These are phyloP conservation scores for Earliella scabrosa DNA, from an alignment of 1,284 basidiomycete genomes.

Conservation along the genomic window DNA sequence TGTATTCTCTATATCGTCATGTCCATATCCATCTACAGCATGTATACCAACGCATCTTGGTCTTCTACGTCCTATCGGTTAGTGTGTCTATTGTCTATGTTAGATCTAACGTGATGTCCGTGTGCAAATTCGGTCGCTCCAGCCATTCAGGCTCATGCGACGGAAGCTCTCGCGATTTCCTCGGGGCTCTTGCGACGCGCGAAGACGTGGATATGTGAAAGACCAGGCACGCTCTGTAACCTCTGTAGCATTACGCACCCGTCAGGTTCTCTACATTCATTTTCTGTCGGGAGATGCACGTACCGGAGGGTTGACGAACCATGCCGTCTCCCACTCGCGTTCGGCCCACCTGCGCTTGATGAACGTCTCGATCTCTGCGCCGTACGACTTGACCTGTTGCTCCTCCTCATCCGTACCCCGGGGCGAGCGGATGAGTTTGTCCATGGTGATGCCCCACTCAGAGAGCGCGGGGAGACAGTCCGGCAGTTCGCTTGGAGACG, in stretches of 20 bases:
- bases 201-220: slow-evolving; percentile 84
- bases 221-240: slow-evolving; percentile 76
- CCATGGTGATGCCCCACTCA: slow-evolving; percentile 71
- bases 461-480: slow-evolving; percentile 60
- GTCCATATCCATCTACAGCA: slow-evolving; percentile 13
- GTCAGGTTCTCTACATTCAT: too few species aligned
- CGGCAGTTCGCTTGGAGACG: slow-evolving; percentile 64
- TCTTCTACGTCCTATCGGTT: background rate
- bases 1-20: slow-evolving; percentile 12
- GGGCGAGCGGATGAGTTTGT: slow-evolving; percentile 55
- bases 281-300: slow-evolving; percentile 34
- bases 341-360: slow-evolving; percentile 68
- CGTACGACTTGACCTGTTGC: slow-evolving; percentile 51
- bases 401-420: slow-evolving; percentile 57
- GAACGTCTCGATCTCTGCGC: slow-evolving; percentile 62
- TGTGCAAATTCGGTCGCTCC: background rate
- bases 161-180: slow-evolving; percentile 24
- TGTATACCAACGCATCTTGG: slow-evolving; percentile 25
- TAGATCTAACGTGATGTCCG: slow-evolving; percentile 1
- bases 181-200: slow-evolving; percentile 54
- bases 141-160: background rate
- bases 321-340: slow-evolving; percentile 78
- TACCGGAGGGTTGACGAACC: slow-evolving; percentile 86
- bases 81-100: slow-evolving; percentile 1
- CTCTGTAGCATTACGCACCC: slow-evolving; percentile 45